Evolutionary conservation across 2,329 filamentous ascomycete species (phyloP), one percentile per base, ranked within the genome.

Genomic region (Xylaria sp.): DNA sequence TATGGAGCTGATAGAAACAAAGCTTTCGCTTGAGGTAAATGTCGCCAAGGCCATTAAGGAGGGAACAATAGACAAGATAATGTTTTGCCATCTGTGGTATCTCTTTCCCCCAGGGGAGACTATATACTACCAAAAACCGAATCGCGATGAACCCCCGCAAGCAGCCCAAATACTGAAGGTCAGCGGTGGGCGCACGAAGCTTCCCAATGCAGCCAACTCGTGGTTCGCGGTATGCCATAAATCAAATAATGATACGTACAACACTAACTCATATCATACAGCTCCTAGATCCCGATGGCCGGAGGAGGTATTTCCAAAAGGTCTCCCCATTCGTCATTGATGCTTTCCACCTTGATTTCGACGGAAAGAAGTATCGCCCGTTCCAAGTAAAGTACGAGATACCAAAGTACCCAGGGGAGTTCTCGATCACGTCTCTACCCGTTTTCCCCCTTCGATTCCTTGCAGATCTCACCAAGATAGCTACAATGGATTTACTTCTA

Each of bases 311-410:
- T 4, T 25, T 31, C 21, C 52, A 64, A 23, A 60, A 54, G 19
- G 43, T 64, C 11, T 64, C 62, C 1, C 28, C 58, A n/a, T 64
- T 64, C n/a, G 58, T 58, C 5, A 64, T 64, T 19, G 62, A 64
- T 15, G 62, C 62, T 15, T 64, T 61, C 31, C 49, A 70, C 40
- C 62, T 73, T 25, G 70, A 74, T 40, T 74, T 70, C 33, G 67
- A 74, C 33, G 72, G 72, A 0, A 65, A 60, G 9, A 42, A 58
- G 3, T 47, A 71, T 14, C 70, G 71, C 0, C 71, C 70, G 2
- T 67, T 70, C 60, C 57, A 56, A 8, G 37, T 21, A 2, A 64
- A 63, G 1, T 51, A 37, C 3, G 66, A 66, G 1, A 65, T 74
- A 33, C 17, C 49, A 11, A 49, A 56, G 17, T 74, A 67, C 35